A percentile compares a stretch with the other conserved stretches of the same genome.
phyloP scores from a whole-genome alignment of 2,329 filamentous ascomycete genomes.

The Zalaria obscura region DNA sequence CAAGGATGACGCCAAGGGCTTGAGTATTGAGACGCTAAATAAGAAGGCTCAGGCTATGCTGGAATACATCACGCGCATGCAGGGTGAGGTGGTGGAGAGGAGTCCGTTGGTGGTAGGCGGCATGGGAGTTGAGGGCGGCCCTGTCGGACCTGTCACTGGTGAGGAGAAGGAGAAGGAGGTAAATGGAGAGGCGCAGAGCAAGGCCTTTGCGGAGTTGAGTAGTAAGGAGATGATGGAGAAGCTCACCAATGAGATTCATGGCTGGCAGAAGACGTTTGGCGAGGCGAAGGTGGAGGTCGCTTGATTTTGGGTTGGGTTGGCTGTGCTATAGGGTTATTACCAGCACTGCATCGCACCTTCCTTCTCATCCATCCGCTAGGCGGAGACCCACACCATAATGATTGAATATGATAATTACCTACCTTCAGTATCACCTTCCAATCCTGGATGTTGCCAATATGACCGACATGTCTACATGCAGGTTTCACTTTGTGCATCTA shows the following conservation, averaged over 20 bases:
- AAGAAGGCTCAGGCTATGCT: slow-evolving; percentile 71
- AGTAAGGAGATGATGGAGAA: slow-evolving; percentile 87
- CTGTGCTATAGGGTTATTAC: too few relatives aligned
- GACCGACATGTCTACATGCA: too few relatives aligned
- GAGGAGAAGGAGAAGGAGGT: slow-evolving; percentile 23
- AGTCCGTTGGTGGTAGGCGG: slow-evolving; percentile 21
- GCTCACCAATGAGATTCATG: slow-evolving; percentile 63
- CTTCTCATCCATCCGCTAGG: too few relatives aligned
- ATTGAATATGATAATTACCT: too few relatives aligned
- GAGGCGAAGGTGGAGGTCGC: slow-evolving; percentile 14
- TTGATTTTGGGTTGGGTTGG: background rate
- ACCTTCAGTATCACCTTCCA: too few relatives aligned
- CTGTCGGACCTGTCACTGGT: slow-evolving; percentile 4
- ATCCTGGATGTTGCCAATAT: too few relatives aligned
- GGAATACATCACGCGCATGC: slow-evolving; percentile 79
- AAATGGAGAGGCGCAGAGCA: slow-evolving; percentile 15
- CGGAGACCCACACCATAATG: too few relatives aligned
- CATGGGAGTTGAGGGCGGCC: slow-evolving; percentile 12
- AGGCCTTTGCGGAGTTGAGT: slow-evolving; percentile 64
- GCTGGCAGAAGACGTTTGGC: slow-evolving; percentile 59
- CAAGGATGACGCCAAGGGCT: slow-evolving; percentile 8
- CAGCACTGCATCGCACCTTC: too few relatives aligned
- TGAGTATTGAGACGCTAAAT: slow-evolving; percentile 15
- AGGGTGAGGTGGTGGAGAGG: slow-evolving; percentile 68
- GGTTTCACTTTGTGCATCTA: too few relatives aligned